These are phyloP conservation scores for Calocybe gambosa DNA, from an alignment of 1,284 basidiomycete genomes.

Conservation along the genomic window DNA sequence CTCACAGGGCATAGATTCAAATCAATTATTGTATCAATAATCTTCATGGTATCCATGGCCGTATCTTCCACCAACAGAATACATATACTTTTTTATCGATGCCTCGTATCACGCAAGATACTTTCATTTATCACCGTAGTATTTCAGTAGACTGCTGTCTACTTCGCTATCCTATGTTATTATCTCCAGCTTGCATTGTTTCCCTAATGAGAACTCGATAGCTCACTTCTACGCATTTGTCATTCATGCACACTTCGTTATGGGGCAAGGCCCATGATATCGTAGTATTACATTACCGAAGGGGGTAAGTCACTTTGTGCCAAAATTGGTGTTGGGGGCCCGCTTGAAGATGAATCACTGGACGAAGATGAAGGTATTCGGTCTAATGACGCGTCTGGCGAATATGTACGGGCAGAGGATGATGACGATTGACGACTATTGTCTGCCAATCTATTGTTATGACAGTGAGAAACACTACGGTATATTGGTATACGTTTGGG, in stretches of 20 bases:
- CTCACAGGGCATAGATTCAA: not conserved
- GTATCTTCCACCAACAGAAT: constrained; percentile 2
- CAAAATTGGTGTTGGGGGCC: not conserved
- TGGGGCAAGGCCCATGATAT: too few relatives aligned
- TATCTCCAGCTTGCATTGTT: too few relatives aligned
- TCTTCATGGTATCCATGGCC: constrained; percentile 12
- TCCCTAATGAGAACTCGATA: too few relatives aligned
- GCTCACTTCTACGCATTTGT: too few relatives aligned
- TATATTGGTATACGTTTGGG: constrained; percentile 21
- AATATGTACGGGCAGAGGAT: not conserved
- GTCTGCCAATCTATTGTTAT: not conserved
- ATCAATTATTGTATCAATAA: not conserved
- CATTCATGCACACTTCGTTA: too few relatives aligned
- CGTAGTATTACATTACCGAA: not conserved
- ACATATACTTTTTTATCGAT: too few relatives aligned
- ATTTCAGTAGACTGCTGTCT: too few relatives aligned
- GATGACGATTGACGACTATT: not conserved
- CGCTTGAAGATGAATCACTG: not conserved
- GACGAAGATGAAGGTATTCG: not conserved
- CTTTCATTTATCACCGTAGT: too few relatives aligned
- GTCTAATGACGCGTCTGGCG: not conserved
- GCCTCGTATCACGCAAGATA: too few relatives aligned
- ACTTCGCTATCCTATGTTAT: too few relatives aligned
- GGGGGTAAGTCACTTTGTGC: not conserved
- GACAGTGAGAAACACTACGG: constrained; percentile 9